phyloP scores from a whole-genome alignment of 805 yeast genomes.

The Sugiyamaella valdiviana region DNA sequence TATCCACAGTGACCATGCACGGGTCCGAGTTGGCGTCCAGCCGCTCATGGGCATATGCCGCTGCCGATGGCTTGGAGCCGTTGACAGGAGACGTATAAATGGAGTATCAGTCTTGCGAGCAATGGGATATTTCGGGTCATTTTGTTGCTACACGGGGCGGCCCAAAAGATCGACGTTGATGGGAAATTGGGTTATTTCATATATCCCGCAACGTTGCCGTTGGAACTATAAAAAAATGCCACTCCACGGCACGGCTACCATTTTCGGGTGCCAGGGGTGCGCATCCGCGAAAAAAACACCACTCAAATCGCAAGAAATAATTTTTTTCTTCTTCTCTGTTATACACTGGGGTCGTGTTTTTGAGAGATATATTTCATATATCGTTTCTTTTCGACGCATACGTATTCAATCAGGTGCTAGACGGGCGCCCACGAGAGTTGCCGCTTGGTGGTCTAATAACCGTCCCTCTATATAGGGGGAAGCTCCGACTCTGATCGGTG shows the following conservation, averaged over 20 bases:
- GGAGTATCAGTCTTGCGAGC: neutral
- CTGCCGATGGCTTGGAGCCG: neutral
- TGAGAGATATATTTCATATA: neutral
- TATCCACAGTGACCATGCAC: neutral
- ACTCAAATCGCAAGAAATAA: neutral
- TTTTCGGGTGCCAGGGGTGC: too few species aligned
- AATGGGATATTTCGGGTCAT: too few species aligned
- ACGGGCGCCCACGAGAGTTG: constrained; percentile 27
- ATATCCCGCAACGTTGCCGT: too few species aligned
- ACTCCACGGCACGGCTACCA: too few species aligned
- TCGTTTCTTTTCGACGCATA: neutral
- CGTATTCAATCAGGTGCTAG: neutral
- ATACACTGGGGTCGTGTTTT: constrained; percentile 4
- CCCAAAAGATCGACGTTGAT: too few species aligned
- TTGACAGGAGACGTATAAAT: neutral
- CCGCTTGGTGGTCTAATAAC: constrained; percentile 24
- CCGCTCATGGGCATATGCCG: neutral
- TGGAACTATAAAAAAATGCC: too few species aligned
- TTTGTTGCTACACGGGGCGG: too few species aligned
- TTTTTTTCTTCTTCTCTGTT: constrained; percentile 11
- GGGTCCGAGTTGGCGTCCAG: neutral
- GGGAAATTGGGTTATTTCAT: too few species aligned
- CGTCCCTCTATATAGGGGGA: constrained; percentile 22
- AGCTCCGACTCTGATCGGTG: constrained; percentile 12
- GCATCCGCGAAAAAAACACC: too few species aligned